A percentile compares a stretch with the other conserved stretches of the same genome.
Conservation (phyloP, 2,329 filamentous ascomycete species). For the Epichloe bromicola region DNA sequence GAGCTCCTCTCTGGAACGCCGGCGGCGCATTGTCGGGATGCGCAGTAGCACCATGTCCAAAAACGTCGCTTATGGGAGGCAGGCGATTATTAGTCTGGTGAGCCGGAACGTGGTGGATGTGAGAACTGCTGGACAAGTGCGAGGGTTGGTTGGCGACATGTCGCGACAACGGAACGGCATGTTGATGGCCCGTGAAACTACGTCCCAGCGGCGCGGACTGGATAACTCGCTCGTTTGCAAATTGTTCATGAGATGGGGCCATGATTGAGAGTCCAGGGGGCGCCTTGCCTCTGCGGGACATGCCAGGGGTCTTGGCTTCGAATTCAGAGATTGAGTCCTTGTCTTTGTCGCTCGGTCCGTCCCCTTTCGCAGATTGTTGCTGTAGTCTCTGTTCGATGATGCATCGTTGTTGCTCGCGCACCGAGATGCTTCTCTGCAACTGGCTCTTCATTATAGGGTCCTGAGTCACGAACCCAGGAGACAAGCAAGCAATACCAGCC, state of each 20-base stretch:
- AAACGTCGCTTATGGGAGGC: conserved; percentile 89
- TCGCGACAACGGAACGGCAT: conserved; percentile 61
- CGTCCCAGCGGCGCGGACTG: conserved; percentile 92
- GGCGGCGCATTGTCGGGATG: conserved; percentile 40
- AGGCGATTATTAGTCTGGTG: conserved; percentile 84
- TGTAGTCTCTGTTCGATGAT: conserved; percentile 89
- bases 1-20: conserved; percentile 48
- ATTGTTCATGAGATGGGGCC: conserved; percentile 83
- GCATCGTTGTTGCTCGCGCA: conserved; percentile 84
- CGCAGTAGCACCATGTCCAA: conserved; percentile 62
- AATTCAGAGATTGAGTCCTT: conserved; percentile 33
- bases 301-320: conserved; percentile 57
- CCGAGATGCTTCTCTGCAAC: conserved; percentile 82
- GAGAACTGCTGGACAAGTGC: conserved; percentile 69
- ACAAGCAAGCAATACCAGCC: conserved; percentile 85
- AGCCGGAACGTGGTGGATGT: conserved; percentile 82
- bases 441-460: conserved; percentile 96
- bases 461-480: conserved; percentile 89
- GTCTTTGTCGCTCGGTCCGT: conserved; percentile 48
- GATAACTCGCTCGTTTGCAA: conserved; percentile 87
- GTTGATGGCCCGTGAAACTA: conserved; percentile 84
- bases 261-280: conserved; percentile 88
- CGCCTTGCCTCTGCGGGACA: conserved; percentile 62
- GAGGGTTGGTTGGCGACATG: conserved; percentile 73
- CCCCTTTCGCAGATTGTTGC: conserved; percentile 71